Evolutionary conservation across 257 asterid species (phyloP).

Genomic region (Lavandula angustifolia): DNA sequence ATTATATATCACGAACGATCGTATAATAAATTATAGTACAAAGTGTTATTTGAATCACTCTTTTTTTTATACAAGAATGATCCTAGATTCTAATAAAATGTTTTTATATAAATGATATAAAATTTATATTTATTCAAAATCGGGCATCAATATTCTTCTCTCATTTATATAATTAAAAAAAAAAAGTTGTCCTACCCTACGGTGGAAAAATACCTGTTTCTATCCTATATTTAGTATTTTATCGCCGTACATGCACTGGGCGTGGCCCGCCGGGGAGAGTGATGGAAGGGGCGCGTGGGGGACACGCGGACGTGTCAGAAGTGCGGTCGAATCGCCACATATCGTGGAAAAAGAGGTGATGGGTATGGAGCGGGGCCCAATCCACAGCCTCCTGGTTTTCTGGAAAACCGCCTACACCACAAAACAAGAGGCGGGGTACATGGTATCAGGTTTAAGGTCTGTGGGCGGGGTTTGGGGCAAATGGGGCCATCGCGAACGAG

Average conservation of each 20-base stretch:
- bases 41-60: no score
- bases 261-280: not conserved
- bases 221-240: no score
- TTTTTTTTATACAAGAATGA: no score
- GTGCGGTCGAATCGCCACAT: conserved; percentile 88
- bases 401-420: conserved; percentile 40
- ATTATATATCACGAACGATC: no score
- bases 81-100: no score
- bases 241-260: not conserved
- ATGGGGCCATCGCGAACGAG: conserved; percentile 28
- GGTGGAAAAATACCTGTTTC: no score
- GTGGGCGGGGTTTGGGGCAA: conserved; percentile 49
- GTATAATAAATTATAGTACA: no score
- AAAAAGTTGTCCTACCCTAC: no score
- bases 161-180: no score
- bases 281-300: conserved; percentile 19
- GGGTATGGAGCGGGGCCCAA: conserved; percentile 27
- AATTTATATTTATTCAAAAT: no score
- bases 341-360: conserved; percentile 40
- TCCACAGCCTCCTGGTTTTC: conserved; percentile 66
- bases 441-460: conserved; percentile 46
- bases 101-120: no score
- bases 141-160: no score
- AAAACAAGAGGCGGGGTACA: conserved; percentile 47
- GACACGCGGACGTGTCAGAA: conserved; percentile 49